phyloP scores from a whole-genome alignment of 1,139 yeast genomes.

The Candida freyschussii region DNA sequence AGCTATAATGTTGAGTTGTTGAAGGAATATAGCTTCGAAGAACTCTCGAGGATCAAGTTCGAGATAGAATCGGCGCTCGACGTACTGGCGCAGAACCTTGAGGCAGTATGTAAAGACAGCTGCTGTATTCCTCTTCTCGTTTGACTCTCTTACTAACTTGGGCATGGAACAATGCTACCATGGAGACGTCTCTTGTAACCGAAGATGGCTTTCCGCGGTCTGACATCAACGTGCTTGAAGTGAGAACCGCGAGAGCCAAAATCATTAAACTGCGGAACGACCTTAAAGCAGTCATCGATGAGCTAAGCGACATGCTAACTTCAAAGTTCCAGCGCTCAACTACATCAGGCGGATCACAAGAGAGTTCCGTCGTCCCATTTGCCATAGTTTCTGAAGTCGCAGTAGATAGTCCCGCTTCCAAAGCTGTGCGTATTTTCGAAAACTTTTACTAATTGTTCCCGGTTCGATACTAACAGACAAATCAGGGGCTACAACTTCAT shows the following conservation, averaged over 20 bases:
- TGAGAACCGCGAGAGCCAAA: slow-evolving; percentile 56
- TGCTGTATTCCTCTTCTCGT: neutral
- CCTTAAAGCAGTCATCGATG: slow-evolving; percentile 43
- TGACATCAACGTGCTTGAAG: slow-evolving; percentile 74
- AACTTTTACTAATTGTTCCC: too few relatives aligned
- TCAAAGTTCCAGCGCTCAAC: slow-evolving; percentile 33
- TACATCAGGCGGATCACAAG: neutral
- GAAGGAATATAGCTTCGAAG: slow-evolving; percentile 5
- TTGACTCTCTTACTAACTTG: neutral
- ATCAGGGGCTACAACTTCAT: slow-evolving; percentile 30
- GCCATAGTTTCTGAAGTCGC: slow-evolving; percentile 49
- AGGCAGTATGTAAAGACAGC: slow-evolving; percentile 16
- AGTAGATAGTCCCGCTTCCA: slow-evolving; percentile 43
- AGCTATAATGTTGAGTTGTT: slow-evolving; percentile 9
- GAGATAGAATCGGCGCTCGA: slow-evolving; percentile 20
- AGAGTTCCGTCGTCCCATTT: slow-evolving; percentile 39
- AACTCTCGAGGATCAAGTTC: slow-evolving; percentile 13
- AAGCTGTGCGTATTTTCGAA: slow-evolving; percentile 25
- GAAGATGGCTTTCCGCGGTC: slow-evolving; percentile 80
- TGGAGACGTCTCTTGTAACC: slow-evolving; percentile 62
- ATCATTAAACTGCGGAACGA: slow-evolving; percentile 72
- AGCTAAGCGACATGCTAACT: slow-evolving; percentile 43
- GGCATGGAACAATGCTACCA: slow-evolving; percentile 35
- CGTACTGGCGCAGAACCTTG: slow-evolving; percentile 8
- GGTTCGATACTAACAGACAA: slow-evolving; percentile 6